Conservation (phyloP, 1,284 basidiomycete species). For the Apiotrichum brassicae region DNA sequence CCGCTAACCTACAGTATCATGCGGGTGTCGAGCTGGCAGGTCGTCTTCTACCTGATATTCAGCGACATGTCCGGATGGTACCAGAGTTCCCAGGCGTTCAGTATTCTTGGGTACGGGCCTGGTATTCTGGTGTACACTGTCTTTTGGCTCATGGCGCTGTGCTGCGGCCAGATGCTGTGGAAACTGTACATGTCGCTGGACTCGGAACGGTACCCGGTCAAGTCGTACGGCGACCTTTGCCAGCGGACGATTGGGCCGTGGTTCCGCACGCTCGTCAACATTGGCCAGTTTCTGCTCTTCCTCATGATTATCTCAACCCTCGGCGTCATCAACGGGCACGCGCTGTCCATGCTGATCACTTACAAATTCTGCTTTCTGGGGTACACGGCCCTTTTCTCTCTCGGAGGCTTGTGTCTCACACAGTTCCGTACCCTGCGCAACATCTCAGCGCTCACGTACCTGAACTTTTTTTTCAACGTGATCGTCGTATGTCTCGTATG, state of each 20-base stretch:
- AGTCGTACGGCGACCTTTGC: conserved; percentile 18
- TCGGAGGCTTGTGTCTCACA: conserved; percentile 4
- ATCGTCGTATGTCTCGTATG: conserved; percentile 8
- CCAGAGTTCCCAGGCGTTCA: conserved; percentile 36
- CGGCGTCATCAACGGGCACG: conserved; percentile 7
- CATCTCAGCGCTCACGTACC: conserved; percentile 8
- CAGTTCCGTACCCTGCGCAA: conserved; percentile 17
- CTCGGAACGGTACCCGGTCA: conserved; percentile 16
- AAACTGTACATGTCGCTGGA: conserved; percentile 18
- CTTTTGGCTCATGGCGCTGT: conserved; percentile 15
- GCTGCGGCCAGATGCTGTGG: conserved; percentile 18
- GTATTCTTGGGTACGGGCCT: conserved; percentile 23
- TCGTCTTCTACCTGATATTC: conserved; percentile 18
- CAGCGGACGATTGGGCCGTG: conserved; percentile 14
- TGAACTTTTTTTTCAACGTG: conserved; percentile 10
- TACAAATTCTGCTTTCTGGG: conserved; percentile 15
- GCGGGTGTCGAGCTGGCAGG: conserved; percentile 16
- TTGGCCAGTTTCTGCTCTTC: conserved; percentile 13
- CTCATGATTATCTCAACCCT: conserved; percentile 12
- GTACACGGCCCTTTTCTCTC: conserved; percentile 6
- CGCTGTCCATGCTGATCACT: conserved; percentile 6
- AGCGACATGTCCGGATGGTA: conserved; percentile 38
- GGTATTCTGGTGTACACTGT: conserved; percentile 23
- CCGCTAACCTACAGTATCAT: conserved; percentile 7
- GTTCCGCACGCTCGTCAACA: conserved; percentile 10